Evolutionary conservation across 331 rosid genomes (phyloP).

Genomic region (Malus hybrid): DNA sequence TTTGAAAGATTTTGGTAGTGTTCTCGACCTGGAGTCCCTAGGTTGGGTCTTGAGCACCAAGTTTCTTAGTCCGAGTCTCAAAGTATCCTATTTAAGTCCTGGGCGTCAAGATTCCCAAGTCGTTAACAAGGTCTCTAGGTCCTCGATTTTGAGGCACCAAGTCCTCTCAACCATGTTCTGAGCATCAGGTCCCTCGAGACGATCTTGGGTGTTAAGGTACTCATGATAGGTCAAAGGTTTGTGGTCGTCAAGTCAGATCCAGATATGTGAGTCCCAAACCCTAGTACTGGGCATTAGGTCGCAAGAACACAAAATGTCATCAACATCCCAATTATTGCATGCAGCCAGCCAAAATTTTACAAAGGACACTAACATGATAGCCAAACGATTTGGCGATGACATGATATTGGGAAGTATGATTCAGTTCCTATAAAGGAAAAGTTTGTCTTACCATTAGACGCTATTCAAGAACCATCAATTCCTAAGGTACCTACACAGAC

Average conservation of each 20-base stretch:
- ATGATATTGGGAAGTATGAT: conserved; percentile 20
- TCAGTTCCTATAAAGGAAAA: conserved; percentile 28
- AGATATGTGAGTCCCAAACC: background rate
- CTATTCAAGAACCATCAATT: conserved; percentile 22
- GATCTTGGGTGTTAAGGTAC: background rate
- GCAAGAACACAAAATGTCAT: conserved; percentile 21
- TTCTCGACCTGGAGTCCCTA: background rate
- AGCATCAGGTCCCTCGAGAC: background rate
- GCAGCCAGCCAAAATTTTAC: conserved; percentile 17
- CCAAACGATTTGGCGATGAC: conserved; percentile 21
- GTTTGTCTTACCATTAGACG: conserved; percentile 19
- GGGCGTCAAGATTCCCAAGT: too few species aligned
- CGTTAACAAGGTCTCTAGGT: background rate
- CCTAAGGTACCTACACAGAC: conserved; percentile 28
- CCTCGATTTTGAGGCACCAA: background rate
- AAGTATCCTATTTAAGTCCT: background rate
- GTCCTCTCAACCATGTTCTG: background rate
- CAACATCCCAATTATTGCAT: conserved; percentile 27
- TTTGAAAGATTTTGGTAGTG: background rate
- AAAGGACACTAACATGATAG: conserved; percentile 18
- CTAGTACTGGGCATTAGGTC: background rate
- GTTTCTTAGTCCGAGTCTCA: background rate
- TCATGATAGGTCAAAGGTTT: too few species aligned
- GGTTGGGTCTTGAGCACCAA: background rate
- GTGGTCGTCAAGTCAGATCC: background rate